These are phyloP conservation scores for Oryza rufipogon DNA, from an alignment of 176 grass and related monocot genomes.

Conservation along the genomic window DNA sequence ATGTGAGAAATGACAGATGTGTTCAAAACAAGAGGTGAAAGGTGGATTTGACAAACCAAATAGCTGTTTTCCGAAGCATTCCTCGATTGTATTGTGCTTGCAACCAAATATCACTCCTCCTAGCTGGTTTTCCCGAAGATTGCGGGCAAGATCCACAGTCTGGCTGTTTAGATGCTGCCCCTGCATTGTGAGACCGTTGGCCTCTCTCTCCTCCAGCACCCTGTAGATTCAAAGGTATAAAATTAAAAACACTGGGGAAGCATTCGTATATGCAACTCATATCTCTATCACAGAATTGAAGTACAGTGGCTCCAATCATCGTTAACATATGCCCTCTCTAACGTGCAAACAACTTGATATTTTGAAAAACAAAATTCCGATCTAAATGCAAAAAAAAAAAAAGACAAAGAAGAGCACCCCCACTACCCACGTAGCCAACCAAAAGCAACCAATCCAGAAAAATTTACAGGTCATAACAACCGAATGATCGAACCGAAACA, in stretches of 20 bases:
- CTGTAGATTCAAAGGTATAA: constrained; percentile 21
- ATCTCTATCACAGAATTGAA: neutral
- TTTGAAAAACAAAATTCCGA: neutral
- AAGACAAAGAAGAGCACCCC: neutral
- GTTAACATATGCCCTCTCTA: neutral
- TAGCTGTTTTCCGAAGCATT: constrained; percentile 85
- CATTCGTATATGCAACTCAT: constrained; percentile 9
- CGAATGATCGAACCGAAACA: too few relatives aligned
- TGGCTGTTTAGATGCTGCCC: constrained; percentile 8
- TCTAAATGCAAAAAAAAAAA: neutral
- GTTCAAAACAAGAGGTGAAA: constrained; percentile 32
- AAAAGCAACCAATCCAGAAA: neutral
- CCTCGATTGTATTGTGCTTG: constrained; percentile 67
- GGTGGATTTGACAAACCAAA: constrained; percentile 64
- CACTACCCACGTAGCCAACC: constrained; percentile 11
- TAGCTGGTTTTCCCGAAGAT: constrained; percentile 64
- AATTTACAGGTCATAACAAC: neutral
- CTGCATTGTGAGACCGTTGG: constrained; percentile 38
- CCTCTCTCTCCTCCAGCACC: constrained; percentile 49
- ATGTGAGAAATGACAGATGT: constrained; percentile 28
- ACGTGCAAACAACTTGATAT: neutral
- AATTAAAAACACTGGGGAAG: neutral
- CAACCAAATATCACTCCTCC: constrained; percentile 93
- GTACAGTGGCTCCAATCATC: neutral
- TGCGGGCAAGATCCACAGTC: constrained; percentile 36